phyloP scores from a whole-genome alignment of 1,284 basidiomycete species.

The Butyriboletus appendiculatus region DNA sequence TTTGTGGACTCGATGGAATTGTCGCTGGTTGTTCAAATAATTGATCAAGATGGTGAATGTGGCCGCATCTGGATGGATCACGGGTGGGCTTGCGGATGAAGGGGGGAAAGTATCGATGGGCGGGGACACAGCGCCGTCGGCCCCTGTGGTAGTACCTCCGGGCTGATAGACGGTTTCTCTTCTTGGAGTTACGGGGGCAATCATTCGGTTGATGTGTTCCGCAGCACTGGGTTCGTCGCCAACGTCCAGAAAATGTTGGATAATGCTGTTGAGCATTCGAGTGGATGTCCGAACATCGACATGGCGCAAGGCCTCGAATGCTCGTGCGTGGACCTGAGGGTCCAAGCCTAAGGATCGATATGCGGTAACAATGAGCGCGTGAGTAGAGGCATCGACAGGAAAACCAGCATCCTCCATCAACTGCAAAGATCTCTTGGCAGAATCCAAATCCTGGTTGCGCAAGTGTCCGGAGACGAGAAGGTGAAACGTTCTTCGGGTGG shows the following conservation, averaged over 20 bases:
- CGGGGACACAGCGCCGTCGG: conserved; percentile 31
- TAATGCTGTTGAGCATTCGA: conserved; percentile 59
- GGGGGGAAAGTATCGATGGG: conserved; percentile 3
- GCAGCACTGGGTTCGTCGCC: conserved; percentile 49
- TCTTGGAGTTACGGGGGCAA: conserved; percentile 37
- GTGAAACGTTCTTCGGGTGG: conserved; percentile 64
- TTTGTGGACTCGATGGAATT: conserved; percentile 46
- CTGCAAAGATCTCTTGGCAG: conserved; percentile 51
- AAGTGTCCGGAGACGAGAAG: conserved; percentile 64
- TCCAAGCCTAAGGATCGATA: conserved; percentile 65
- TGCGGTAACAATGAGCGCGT: conserved; percentile 55
- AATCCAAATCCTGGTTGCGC: conserved; percentile 62
- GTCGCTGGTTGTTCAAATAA: conserved; percentile 47
- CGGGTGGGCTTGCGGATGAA: conserved; percentile 9
- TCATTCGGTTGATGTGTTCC: conserved; percentile 54
- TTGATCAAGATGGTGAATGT: conserved; percentile 70
- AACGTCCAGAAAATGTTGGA: conserved; percentile 59
- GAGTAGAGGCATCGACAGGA: conserved; percentile 54
- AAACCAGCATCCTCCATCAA: conserved; percentile 59
- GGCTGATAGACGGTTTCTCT: conserved; percentile 19
- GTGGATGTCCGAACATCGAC: conserved; percentile 45
- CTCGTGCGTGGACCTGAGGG: conserved; percentile 49
- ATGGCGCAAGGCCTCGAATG: conserved; percentile 47
- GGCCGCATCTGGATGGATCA: conserved; percentile 48
- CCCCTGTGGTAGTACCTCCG: conserved; percentile 38